Conservation (phyloP, 345 rosid species). For the Populus alba region DNA sequence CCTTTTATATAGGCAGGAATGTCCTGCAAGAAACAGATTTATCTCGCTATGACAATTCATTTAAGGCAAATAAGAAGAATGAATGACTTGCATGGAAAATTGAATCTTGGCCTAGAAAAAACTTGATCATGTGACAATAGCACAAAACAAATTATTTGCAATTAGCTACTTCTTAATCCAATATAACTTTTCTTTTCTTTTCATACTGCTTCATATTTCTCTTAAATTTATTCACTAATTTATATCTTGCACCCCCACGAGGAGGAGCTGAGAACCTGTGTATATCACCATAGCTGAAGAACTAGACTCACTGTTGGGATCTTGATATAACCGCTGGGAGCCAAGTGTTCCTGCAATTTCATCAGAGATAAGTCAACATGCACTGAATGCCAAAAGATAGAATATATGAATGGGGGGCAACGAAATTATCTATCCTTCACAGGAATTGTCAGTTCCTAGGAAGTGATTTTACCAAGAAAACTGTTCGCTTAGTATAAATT, state of each 20-base stretch:
- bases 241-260: neutral
- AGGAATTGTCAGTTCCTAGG: neutral
- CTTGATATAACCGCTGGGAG: constrained; percentile 74
- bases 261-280: neutral
- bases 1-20: constrained; percentile 43
- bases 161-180: neutral
- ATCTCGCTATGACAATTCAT: neutral
- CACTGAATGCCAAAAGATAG: neutral
- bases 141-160: neutral
- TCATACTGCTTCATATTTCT: neutral
- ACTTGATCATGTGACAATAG: neutral
- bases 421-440: neutral
- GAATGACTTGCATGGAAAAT: neutral
- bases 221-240: neutral
- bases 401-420: neutral
- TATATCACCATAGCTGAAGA: neutral
- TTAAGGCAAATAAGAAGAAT: neutral
- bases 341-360: constrained; percentile 82
- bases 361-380: constrained; percentile 12
- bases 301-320: constrained; percentile 68
- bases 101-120: neutral
- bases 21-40: constrained; percentile 26
- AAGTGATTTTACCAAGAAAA: neutral
- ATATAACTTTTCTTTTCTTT: neutral
- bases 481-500: too few species aligned